Percentiles rank a stretch among this genome's conserved stretches.
These are phyloP conservation scores for Metarhizium brunneum DNA, from an alignment of 2,329 filamentous ascomycete species.

Conservation along the genomic window DNA sequence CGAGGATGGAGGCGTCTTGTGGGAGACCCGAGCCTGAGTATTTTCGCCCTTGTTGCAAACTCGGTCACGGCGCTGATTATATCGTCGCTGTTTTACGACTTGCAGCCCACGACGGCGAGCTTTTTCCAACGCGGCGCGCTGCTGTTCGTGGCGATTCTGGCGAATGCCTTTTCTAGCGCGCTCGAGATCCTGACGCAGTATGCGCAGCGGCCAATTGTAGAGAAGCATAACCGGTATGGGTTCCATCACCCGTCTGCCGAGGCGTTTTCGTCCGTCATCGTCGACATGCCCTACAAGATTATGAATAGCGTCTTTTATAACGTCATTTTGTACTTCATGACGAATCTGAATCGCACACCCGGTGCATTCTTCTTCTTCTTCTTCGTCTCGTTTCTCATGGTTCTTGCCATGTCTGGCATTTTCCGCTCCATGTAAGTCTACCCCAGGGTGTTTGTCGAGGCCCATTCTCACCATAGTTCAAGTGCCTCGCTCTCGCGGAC, in stretches of 20 bases:
- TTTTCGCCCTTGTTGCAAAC: too few species aligned
- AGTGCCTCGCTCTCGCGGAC: constrained; percentile 60
- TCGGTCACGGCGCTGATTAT: constrained; percentile 2
- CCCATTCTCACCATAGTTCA: too few species aligned
- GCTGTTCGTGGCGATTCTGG: too few species aligned
- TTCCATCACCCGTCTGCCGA: constrained; percentile 84
- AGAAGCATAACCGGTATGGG: constrained; percentile 82
- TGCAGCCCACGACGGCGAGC: constrained; percentile 9
- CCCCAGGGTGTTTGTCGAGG: too few species aligned
- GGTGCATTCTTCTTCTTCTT: constrained; percentile 60
- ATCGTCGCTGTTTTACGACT: background rate
- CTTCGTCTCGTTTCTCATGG: constrained; percentile 69
- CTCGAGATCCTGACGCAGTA: constrained; percentile 55
- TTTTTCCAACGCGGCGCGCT: constrained; percentile 39
- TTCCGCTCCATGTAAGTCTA: constrained; percentile 56
- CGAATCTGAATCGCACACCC: constrained; percentile 61
- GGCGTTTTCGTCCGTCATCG: constrained; percentile 74
- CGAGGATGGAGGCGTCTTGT: too few species aligned
- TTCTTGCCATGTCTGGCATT: constrained; percentile 73
- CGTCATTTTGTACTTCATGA: constrained; percentile 71
- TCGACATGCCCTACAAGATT: constrained; percentile 71
- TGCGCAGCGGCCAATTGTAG: constrained; percentile 80
- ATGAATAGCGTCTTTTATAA: constrained; percentile 67
- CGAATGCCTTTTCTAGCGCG: too few species aligned
- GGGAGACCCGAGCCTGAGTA: too few species aligned